Conservation (phyloP, 1,139 yeast genomes). For the Geotrichum europaeum region DNA sequence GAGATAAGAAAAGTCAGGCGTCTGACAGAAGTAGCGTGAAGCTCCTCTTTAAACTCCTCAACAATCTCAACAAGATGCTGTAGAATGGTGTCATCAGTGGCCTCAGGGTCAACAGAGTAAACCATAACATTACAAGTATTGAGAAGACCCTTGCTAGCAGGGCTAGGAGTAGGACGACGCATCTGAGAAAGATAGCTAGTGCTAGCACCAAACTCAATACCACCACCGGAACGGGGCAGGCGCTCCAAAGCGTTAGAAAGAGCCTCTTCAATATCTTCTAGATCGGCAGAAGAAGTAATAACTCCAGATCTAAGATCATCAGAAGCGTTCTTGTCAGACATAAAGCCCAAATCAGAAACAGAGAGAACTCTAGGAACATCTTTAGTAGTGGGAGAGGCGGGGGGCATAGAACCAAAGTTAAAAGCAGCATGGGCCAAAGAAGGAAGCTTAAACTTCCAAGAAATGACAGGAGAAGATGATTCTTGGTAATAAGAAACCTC, state of each 20-base stretch:
- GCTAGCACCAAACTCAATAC: conserved; percentile 25
- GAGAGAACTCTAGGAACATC: conserved; percentile 71
- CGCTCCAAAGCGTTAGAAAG: conserved; percentile 69
- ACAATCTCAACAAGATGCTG: conserved; percentile 58
- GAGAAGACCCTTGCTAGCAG: conserved; percentile 40
- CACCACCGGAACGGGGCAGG: conserved; percentile 44
- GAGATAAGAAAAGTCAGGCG: conserved; percentile 90
- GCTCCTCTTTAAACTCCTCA: conserved; percentile 63
- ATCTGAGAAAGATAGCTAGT: conserved; percentile 34
- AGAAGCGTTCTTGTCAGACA: conserved; percentile 57
- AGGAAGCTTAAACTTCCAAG: conserved; percentile 90
- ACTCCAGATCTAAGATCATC: conserved; percentile 79
- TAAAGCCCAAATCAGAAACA: conserved; percentile 83
- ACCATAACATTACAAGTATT: conserved; percentile 81
- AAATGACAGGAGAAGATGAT: conserved; percentile 56
- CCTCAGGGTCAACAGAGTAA: conserved; percentile 61
- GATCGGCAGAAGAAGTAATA: conserved; percentile 71
- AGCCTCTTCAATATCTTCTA: conserved; percentile 86
- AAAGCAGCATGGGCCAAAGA: conserved; percentile 57
- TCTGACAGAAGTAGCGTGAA: conserved; percentile 68
- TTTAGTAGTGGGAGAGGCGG: conserved; percentile 21
- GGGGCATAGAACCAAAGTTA: conserved; percentile 20
- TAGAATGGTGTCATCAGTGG: conserved; percentile 63
- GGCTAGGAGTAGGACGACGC: conserved; percentile 33
- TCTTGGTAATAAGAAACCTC: conserved; percentile 61